phyloP scores from a whole-genome alignment of 2,329 filamentous ascomycete species.

The Corynespora cassiicola region DNA sequence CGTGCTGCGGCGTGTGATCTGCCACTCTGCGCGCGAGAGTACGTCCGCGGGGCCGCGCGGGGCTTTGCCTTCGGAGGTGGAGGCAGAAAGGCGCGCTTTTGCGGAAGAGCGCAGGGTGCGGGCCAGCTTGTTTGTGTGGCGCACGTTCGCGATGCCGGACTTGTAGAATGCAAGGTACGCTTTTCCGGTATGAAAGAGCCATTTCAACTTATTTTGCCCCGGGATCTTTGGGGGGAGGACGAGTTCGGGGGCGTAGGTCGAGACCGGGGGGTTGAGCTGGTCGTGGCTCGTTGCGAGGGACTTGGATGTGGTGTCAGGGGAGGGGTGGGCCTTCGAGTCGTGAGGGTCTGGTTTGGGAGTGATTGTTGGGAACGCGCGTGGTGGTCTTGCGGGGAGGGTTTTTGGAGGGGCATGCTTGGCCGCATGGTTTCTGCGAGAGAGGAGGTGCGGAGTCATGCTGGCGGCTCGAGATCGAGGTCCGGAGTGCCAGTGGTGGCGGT shows the following conservation, averaged over 20 bases:
- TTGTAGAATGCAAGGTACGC: conserved; percentile 89
- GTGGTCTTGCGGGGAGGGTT: background rate
- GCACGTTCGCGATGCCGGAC: conserved; percentile 76
- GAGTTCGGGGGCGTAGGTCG: conserved; percentile 76
- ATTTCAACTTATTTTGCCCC: conserved; percentile 54
- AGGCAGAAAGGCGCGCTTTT: too few relatives aligned
- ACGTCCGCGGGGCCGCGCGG: conserved; percentile 4
- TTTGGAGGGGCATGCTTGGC: conserved; percentile 9
- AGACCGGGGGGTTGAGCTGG: conserved; percentile 74
- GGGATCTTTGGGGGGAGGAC: conserved; percentile 64
- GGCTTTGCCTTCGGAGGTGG: too few relatives aligned
- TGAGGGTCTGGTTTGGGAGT: background rate
- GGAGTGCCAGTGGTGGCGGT: conserved; percentile 8
- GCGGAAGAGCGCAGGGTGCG: conserved; percentile 46
- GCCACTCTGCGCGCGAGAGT: conserved; percentile 71
- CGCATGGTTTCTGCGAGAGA: background rate
- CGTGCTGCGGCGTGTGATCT: conserved; percentile 70
- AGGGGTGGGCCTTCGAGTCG: background rate
- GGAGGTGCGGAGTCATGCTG: too few relatives aligned
- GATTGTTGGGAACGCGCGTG: background rate
- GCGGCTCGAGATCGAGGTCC: background rate
- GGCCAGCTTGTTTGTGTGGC: conserved; percentile 65
- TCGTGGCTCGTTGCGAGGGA: too few relatives aligned
- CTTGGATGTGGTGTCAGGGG: background rate
- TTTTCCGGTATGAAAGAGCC: conserved; percentile 71